Evolutionary conservation across 345 rosid genomes (phyloP), one percentile per base, ranked within the genome.

Genomic region (Ailanthus altissimus): DNA sequence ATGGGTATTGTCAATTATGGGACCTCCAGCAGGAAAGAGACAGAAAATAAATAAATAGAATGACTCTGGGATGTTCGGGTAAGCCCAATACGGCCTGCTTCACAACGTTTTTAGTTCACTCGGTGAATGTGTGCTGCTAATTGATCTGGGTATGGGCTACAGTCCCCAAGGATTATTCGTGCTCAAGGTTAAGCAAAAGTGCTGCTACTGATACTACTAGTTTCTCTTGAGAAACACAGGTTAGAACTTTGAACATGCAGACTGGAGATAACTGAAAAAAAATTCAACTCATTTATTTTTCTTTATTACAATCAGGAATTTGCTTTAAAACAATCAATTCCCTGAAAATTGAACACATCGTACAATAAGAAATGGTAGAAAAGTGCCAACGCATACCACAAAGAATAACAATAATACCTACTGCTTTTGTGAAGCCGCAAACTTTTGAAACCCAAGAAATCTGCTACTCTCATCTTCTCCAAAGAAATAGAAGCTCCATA

Each of bases 381-480:
- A 42, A 40, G 40, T 56, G 75, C 51, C 65, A 50, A 72, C 51
- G 13, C 43, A 40, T 11, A 32, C 75, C 75, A 61, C 69, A 74
- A 49, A 74, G 70, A 75, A 32, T 32, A 36, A 32, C 5, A 15
- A 51, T 5, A 15, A 51, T 38, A 47, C 23, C 23, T 1, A 23
- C 71, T 50, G 8, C 16, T 51, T 54, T 43, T 51, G 61, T 2
- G 25, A 49, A 25, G 11, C 9, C 10, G 6, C 16, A 61, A 49
- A 28, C 59, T 40, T 1, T 23, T 7, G 67, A 74, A 63, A 50
- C 49, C 14, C 1, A 10, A 56, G 26, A 42, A 46, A 59, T 23
- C 21, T 25, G 49, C 11, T 54, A 23, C 11, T 40, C 61, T 47
- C 57, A 12, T 38, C 71, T 64, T 75, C 51, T n/a, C 4, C 3